phyloP scores from a whole-genome alignment of 257 asterid genomes.

The Solanum pimpinellifolium region DNA sequence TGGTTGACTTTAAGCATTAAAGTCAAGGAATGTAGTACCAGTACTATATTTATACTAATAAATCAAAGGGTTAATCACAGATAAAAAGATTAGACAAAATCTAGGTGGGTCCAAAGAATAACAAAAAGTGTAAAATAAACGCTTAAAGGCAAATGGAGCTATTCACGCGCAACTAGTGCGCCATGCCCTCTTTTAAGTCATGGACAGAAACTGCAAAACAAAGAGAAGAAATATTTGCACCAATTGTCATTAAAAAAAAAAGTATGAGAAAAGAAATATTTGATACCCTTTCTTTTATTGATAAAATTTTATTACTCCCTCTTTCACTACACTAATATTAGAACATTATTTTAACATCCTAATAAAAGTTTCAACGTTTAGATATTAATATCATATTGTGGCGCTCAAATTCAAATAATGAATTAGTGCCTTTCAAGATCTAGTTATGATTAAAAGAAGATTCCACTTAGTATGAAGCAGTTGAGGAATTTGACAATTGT shows the following conservation, averaged over 20 bases:
- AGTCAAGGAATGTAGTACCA: not conserved
- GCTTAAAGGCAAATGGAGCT: slow-evolving; percentile 5
- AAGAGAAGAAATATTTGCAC: not conserved
- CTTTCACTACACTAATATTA: not conserved
- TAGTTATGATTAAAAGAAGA: not conserved
- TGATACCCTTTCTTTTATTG: not conserved
- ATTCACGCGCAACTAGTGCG: slow-evolving; percentile 45
- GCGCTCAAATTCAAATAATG: not conserved
- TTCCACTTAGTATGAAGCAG: not conserved
- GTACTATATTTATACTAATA: not conserved
- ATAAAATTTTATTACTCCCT: not conserved
- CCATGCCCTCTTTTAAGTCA: slow-evolving; percentile 17
- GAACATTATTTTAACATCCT: not conserved
- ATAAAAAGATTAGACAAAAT: slow-evolving; percentile 8
- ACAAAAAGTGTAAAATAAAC: slow-evolving; percentile 25
- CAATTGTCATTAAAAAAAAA: not conserved
- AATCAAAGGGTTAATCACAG: not conserved
- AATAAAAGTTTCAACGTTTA: not conserved
- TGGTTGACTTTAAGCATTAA: not conserved
- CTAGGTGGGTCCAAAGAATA: slow-evolving; percentile 40
- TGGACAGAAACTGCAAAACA: slow-evolving; percentile 19
- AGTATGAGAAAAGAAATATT: not conserved
- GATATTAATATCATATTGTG: not conserved
- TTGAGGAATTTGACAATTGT: not conserved
- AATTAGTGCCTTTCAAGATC: not conserved